Conservation (phyloP, 1,139 yeast genomes). For the Wickerhamiella infanticola region DNA sequence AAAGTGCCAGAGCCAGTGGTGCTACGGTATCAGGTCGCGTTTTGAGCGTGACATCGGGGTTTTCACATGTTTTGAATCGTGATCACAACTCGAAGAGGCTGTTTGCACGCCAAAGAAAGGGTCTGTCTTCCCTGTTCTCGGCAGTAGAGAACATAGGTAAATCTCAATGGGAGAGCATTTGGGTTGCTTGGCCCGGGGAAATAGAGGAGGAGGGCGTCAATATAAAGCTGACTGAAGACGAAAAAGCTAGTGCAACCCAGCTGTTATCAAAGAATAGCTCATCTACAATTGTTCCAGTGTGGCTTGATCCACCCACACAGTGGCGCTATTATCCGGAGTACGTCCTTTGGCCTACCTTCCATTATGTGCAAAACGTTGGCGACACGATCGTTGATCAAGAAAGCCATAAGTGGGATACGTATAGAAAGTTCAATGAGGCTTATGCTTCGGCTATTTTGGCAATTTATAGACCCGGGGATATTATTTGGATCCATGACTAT, state of each 20-base stretch:
- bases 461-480: constrained; percentile 75
- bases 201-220: constrained; percentile 25
- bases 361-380: constrained; percentile 54
- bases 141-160: constrained; percentile 41
- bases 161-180: constrained; percentile 63
- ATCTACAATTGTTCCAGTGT: constrained; percentile 60
- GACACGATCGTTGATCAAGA: constrained; percentile 17
- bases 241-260: constrained; percentile 10
- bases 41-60: constrained; percentile 49
- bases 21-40: constrained; percentile 45
- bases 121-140: constrained; percentile 74
- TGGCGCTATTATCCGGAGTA: constrained; percentile 77
- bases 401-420: constrained; percentile 80
- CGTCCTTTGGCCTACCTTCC: constrained; percentile 87
- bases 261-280: constrained; percentile 24
- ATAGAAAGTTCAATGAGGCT: constrained; percentile 78
- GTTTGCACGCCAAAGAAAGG: constrained; percentile 38
- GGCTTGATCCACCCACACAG: constrained; percentile 57
- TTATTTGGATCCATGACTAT: constrained; percentile 92
- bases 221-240: constrained; percentile 11
- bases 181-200: constrained; percentile 96
- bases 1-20: constrained; percentile 20
- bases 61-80: constrained; percentile 42
- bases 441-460: constrained; percentile 63
- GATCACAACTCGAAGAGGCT: constrained; percentile 9